Percentiles rank a stretch among this genome's conserved stretches.
Evolutionary conservation across 2,329 filamentous ascomycete species (phyloP).

Genomic region (Hypocrella siamensis): DNA sequence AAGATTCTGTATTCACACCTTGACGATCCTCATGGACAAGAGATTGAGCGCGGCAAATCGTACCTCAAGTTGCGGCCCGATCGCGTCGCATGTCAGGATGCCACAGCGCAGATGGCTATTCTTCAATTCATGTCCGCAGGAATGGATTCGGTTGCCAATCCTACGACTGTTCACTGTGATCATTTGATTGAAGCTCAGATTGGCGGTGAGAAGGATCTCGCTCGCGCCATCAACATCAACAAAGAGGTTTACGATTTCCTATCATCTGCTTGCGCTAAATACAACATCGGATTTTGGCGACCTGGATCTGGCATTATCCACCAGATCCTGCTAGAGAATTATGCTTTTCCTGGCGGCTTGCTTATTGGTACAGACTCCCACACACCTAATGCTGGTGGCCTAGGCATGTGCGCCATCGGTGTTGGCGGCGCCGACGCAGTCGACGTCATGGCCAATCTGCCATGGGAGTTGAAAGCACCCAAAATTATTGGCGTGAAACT

Average conservation of each 20-base stretch:
- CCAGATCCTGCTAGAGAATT: constrained; percentile 97
- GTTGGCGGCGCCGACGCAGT: constrained; percentile 97
- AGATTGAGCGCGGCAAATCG: constrained; percentile 87
- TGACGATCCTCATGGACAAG: constrained; percentile 90
- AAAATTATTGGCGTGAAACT: constrained; percentile 95
- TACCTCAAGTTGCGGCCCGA: constrained; percentile 96
- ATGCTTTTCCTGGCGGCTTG: constrained; percentile 95
- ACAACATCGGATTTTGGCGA: constrained; percentile 99
- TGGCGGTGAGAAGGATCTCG: constrained; percentile 87
- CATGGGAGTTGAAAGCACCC: constrained; percentile 96
- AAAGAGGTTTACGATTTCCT: constrained; percentile 99
- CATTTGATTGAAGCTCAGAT: constrained; percentile 97
- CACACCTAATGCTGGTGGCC: constrained; percentile 92
- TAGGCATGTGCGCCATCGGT: constrained; percentile 89
- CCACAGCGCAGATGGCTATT: constrained; percentile 98
- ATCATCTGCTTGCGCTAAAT: constrained; percentile 86
- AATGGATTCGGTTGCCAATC: constrained; percentile 89
- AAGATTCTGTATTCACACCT: constrained; percentile 99
- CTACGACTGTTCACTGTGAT: constrained; percentile 93
- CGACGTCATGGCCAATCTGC: constrained; percentile 93
- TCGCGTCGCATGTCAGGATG: constrained; percentile 97
- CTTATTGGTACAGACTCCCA: constrained; percentile 97
- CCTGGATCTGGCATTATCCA: constrained; percentile 98
- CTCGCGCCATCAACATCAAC: constrained; percentile 82
- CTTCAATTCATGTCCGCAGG: constrained; percentile 99